Percentiles rank a stretch among this genome's conserved stretches.
phyloP scores from a whole-genome alignment of 2,329 filamentous ascomycete species.

The Madurella fahalii region DNA sequence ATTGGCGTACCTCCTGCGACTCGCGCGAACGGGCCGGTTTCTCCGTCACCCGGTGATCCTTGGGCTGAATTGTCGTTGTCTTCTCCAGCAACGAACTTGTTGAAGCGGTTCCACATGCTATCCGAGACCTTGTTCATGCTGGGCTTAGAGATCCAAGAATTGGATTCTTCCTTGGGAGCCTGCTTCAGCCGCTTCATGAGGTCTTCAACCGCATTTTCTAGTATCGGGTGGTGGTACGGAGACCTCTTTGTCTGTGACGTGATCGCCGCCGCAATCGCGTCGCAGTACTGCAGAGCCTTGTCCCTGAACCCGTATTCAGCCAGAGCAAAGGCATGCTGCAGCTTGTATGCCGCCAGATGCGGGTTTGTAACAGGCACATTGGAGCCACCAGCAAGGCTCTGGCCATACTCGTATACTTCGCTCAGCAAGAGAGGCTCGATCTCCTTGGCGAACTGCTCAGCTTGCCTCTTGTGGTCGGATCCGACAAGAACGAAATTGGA shows the following conservation, averaged over 20 bases:
- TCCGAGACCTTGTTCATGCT: constrained; percentile 95
- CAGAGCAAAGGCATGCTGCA: constrained; percentile 78
- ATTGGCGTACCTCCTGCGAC: constrained; percentile 72
- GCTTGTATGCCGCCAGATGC: constrained; percentile 85
- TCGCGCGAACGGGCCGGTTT: constrained; percentile 76
- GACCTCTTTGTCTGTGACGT: constrained; percentile 78
- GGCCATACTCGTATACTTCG: constrained; percentile 89
- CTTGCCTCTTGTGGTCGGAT: constrained; percentile 70
- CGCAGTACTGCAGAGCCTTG: constrained; percentile 89
- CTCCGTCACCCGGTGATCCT: constrained; percentile 55
- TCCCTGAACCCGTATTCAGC: constrained; percentile 78
- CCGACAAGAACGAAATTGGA: constrained; percentile 80
- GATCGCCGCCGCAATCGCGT: constrained; percentile 71
- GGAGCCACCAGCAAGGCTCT: constrained; percentile 63
- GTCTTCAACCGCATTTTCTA: constrained; percentile 77
- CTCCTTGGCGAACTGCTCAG: constrained; percentile 71
- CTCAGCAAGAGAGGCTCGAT: constrained; percentile 88
- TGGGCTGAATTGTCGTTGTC: constrained; percentile 65
- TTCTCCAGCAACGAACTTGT: constrained; percentile 92
- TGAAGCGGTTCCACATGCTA: constrained; percentile 87
- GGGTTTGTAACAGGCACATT: constrained; percentile 59
- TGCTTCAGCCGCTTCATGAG: constrained; percentile 78
- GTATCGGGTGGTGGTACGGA: constrained; percentile 73
- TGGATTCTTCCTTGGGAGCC: constrained; percentile 74
- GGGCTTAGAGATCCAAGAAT: constrained; percentile 89